These are phyloP conservation scores for Daldinia concentrica DNA, from an alignment of 495 filamentous ascomycete genomes.

Conservation along the genomic window DNA sequence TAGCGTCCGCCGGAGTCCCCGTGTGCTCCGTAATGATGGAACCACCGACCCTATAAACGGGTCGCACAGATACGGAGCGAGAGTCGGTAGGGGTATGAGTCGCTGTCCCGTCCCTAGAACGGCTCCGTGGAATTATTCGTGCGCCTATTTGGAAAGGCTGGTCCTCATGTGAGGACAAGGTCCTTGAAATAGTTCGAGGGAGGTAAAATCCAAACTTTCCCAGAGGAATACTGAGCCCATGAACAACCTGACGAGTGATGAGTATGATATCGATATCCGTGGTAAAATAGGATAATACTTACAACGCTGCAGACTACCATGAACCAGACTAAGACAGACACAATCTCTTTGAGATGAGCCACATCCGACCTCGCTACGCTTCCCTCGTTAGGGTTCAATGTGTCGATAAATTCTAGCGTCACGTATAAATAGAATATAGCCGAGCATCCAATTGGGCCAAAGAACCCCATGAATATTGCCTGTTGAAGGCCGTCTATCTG, in stretches of 20 bases:
- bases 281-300: constrained; percentile 49
- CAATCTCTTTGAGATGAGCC: constrained; percentile 65
- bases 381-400: constrained; percentile 61
- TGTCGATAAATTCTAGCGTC: constrained; percentile 71
- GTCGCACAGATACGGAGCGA: constrained; percentile 47
- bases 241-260: constrained; percentile 69
- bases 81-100: constrained; percentile 35
- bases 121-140: constrained; percentile 51
- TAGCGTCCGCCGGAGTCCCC: constrained; percentile 14
- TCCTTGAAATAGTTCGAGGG: constrained; percentile 77
- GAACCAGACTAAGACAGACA: constrained; percentile 85
- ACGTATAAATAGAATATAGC: constrained; percentile 91
- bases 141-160: constrained; percentile 33
- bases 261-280: not conserved
- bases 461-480: constrained; percentile 88
- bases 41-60: constrained; percentile 63
- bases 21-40: constrained; percentile 51
- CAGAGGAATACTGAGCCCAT: constrained; percentile 84
- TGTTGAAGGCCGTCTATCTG: constrained; percentile 73
- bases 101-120: constrained; percentile 46
- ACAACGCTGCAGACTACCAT: constrained; percentile 86
- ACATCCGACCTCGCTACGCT: constrained; percentile 73
- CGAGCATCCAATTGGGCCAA: constrained; percentile 93
- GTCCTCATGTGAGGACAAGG: constrained; percentile 53
- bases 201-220: constrained; percentile 84